phyloP scores from a whole-genome alignment of 2,329 filamentous ascomycete species.

The Sphaerostilbella broomeana region DNA sequence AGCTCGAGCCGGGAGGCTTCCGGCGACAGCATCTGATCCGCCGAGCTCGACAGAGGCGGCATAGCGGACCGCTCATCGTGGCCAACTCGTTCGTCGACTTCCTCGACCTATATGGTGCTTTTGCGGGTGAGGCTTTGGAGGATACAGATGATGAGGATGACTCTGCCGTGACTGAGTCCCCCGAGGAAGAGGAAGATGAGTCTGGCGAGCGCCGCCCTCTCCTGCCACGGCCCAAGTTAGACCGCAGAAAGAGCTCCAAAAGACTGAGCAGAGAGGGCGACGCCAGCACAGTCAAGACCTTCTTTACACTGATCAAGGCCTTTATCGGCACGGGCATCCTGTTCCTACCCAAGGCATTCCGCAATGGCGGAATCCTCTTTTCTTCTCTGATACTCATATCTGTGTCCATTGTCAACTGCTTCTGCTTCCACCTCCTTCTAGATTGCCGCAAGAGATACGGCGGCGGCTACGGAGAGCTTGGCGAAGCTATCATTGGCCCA shows the following conservation, averaged over 20 bases:
- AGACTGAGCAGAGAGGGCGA: slow-evolving; percentile 45
- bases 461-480: slow-evolving; percentile 69
- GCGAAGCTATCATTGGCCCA: slow-evolving; percentile 56
- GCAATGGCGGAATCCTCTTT: slow-evolving; percentile 70
- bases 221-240: slow-evolving; percentile 31
- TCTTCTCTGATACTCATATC: slow-evolving; percentile 61
- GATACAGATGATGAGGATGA: slow-evolving; percentile 50
- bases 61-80: slow-evolving; percentile 42
- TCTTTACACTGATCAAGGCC: slow-evolving; percentile 72
- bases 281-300: slow-evolving; percentile 63
- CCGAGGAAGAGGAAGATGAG: slow-evolving; percentile 31
- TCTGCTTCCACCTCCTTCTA: slow-evolving; percentile 67
- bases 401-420: slow-evolving; percentile 59
- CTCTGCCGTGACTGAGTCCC: slow-evolving; percentile 32
- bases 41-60: slow-evolving; percentile 33
- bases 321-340: slow-evolving; percentile 78
- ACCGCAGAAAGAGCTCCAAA: slow-evolving; percentile 46
- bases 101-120: slow-evolving; percentile 67
- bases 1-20: slow-evolving; percentile 42
- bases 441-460: slow-evolving; percentile 58
- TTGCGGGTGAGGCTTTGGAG: slow-evolving; percentile 64
- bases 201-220: slow-evolving; percentile 53
- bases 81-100: slow-evolving; percentile 70
- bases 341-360: slow-evolving; percentile 74
- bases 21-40: slow-evolving; percentile 37